Evolutionary conservation across 148 eudicot genomes (phyloP), one percentile per base, ranked within the genome.

Genomic region (Limonium bicolor): DNA sequence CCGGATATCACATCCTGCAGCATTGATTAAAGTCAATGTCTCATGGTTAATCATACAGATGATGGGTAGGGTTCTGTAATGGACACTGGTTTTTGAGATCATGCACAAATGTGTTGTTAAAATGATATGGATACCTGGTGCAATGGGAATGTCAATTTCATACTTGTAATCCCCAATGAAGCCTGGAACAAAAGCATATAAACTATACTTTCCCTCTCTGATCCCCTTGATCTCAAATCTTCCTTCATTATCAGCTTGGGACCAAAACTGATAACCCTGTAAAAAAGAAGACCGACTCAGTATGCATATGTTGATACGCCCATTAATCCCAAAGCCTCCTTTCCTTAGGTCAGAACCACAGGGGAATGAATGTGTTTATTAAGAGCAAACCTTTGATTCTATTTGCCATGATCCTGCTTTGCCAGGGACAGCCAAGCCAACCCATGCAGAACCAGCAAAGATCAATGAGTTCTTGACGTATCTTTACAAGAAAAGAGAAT

Each of bases 201-300:
- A 48, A 36, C 29, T 58, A 49, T 78, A 78, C 11, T 10, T 70
- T 23, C 70, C 80, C 21, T 39, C 39, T 30, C 62, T 43, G 36
- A 77, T 53, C n/a, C 57, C 56, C 20, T 31, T 56, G 8, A 73
- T 78, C 5, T 20, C 48, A 48, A 78, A 78, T 40, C 51, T 36
- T 10, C 86, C 86, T 1, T 32, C 26, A 5, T 47, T 36, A 50
- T 70, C 60, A 4, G 77, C 50, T 56, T 49, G 64, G 25, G 58
- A 54, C 86, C 86, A 78, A 42, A 70, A 78, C 27, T 78, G 86
- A 53, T 78, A 78, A 24, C 74, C 86, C 86, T 77, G 58, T 2
- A 0, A 32, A 39, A 8, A 20, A 9, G 5, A 20, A 2, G 19
- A 4, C 1, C n/a, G 7, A 38, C 19, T 38, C 2, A 17, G 12